phyloP scores from a whole-genome alignment of 192 early-diverging fungal species.

The Coemansia sp. region DNA sequence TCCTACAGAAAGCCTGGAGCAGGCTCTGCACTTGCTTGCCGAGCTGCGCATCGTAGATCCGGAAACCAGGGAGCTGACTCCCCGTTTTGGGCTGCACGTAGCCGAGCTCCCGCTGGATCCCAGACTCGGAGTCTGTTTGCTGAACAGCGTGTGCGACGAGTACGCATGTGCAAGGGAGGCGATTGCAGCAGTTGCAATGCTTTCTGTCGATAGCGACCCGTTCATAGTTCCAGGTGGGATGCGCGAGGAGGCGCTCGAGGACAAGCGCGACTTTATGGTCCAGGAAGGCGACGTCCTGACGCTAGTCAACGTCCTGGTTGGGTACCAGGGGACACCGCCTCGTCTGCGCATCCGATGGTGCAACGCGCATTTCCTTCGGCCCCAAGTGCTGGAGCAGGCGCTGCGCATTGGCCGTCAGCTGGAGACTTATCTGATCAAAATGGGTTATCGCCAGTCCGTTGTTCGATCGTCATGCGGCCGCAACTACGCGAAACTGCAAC shows the following conservation, averaged over 20 bases:
- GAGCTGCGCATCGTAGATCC: slow-evolving; percentile 83
- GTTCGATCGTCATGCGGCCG: slow-evolving; percentile 72
- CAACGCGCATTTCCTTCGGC: slow-evolving; percentile 71
- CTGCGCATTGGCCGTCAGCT: slow-evolving; percentile 87
- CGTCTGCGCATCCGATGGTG: slow-evolving; percentile 82
- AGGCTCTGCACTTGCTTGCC: slow-evolving; percentile 82
- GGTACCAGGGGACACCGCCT: slow-evolving; percentile 83
- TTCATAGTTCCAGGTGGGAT: slow-evolving; percentile 83
- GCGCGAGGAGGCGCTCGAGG: slow-evolving; percentile 78
- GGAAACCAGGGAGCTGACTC: slow-evolving; percentile 78
- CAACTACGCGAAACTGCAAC: slow-evolving; percentile 66
- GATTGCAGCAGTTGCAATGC: slow-evolving; percentile 86
- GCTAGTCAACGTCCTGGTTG: slow-evolving; percentile 78
- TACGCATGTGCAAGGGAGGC: slow-evolving; percentile 86
- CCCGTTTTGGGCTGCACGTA: slow-evolving; percentile 84
- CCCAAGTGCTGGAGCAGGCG: slow-evolving; percentile 86
- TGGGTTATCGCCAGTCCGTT: slow-evolving; percentile 68
- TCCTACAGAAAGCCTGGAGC: slow-evolving; percentile 86
- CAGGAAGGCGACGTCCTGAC: slow-evolving; percentile 93
- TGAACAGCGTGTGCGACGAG: slow-evolving; percentile 69
- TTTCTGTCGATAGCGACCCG: slow-evolving; percentile 73
- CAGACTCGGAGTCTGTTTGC: slow-evolving; percentile 77
- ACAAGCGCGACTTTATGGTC: slow-evolving; percentile 88
- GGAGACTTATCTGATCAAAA: slow-evolving; percentile 69
- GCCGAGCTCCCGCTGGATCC: slow-evolving; percentile 95